Base-by-base conservation (phyloP, 176 grass and related monocot genomes). In the Ensete ventricosum region DNA sequence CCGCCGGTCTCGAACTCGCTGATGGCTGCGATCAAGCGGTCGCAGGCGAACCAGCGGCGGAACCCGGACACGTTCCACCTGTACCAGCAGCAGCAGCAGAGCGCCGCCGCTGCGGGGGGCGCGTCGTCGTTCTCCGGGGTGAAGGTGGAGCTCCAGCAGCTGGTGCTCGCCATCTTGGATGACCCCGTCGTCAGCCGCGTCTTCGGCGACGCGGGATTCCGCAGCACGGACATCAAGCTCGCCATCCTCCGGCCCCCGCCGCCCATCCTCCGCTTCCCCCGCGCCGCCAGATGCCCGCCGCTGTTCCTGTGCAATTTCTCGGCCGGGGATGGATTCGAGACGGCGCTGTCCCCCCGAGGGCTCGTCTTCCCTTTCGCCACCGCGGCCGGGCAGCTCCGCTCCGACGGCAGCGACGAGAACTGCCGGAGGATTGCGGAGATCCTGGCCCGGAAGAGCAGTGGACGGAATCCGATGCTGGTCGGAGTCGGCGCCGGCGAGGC, bases 301-400 rank as follows among this genome's bases (percentile, higher is more conserved):
- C 87, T 97, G 51, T 97, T 97, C 74, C 87, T 97, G 17, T 92
- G 93, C 77, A 92, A 81, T 84, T 97, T 92, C 80, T 83, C 87
- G 0, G 21, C 89, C 5, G 78, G 78, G 0, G 86, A 90, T 72
- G 87, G 87, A 23, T 87, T 89, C 24, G 83, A 88, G 13, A 85
- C 83, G 11, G 80, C 75, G 58, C 17, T 77, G 1, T 65, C n/a
- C 83, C 29, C 68, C 14, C 55, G 68, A 4, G 57, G 78, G 1
- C 52, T 80, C 13, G 55, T 50, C 19, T 80, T 80, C 69, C 78
- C 78, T 57, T 80, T 80, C 78, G 48, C 55, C 2, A 49, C 75
- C 0, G 57, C 55, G 12, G 82, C 87, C 0, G 73, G 76, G 0
- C 75, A 49, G 7, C 60, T 80, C 67, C 76, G 76, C 7, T 77